Evolutionary conservation across 108 stramenopile species (phyloP), one percentile per base, ranked within the genome.

Genomic region (Fistulifera pelliculosa): DNA sequence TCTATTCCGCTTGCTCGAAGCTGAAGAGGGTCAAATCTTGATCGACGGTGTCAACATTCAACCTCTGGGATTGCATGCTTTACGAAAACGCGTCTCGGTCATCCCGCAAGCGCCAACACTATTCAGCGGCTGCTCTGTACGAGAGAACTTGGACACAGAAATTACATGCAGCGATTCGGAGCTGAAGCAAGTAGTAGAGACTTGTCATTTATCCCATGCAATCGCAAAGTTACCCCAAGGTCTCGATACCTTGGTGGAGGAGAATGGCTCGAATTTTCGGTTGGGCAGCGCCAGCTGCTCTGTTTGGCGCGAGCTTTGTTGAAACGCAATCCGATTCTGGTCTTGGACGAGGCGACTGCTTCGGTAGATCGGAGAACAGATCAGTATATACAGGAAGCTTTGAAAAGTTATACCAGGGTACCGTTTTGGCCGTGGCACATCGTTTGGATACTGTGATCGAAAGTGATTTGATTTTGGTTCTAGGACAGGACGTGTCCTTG

Each of bases 111-210:
- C 71, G 23, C 97, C 97, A 10, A 82, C 93, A 6, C 51, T 98
- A 10, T 96, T 96, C 54, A 80, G 82, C 28, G 96, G 94, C 10
- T 81, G 81, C 38, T 85, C 93, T 13, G 61, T 98, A 25, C 75
- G 94, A 49, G 85, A 93, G 26, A 98, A 98, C 67, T 66, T 98
- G n/a, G 97, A 98, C 60, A 87, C 94, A 4, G 94, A 94, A 53
- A 54, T 49, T 15, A n/a, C 38, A 14, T 63, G 77, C 45, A 56
- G 62, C 16, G 74, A 81, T 35, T 70, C 75, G 19, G 68, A 70
- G 27, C 73, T 94, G 21, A 56, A 62, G 12, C 66, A 73, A 42
- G 79, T 80, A 0, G 50, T 81, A 0, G 55, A 53, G 14, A 83
- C 81, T 55, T 75, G 71, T 19, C 74, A 83, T 38, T 76, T 99